Base-by-base conservation (phyloP, 768 basidiomycete species). In the Mycena latifolia region DNA sequence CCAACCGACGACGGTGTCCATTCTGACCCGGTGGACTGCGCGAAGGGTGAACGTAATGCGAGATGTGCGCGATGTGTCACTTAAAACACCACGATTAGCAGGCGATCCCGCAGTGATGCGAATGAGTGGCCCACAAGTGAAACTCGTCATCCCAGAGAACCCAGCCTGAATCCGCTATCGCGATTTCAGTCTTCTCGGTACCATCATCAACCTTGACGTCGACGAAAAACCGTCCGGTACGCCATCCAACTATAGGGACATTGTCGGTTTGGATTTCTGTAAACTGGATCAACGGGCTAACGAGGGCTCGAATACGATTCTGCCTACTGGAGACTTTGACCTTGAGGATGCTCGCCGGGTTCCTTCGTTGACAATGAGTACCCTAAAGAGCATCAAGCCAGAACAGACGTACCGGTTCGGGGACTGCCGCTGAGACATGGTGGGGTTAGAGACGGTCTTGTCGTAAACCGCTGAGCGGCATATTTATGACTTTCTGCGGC, bases 141-240 rank as follows among this genome's bases (percentile, higher is more conserved):
- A 65, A 31, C 20, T 55, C 64, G 0, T 55, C 52, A 5, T 55
- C 46, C 64, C 64, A 65, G 3, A 29, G 27, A 39, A 43, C 64
- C 46, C n/a, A 22, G 22, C 46, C 58, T 2, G 52, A 45, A 3
- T 31, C 31, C 6, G 52, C 64, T 11, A 31, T 46, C 24, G 45
- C 46, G 29, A 48, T 41, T 0, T 11, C 43, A 14, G 52, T 60
- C 7, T 15, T 60, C 25, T 24, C 17, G 37, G 9, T 27, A 22
- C 31, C 18, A 27, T 35, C 43, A 31, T 58, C 35, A 31, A 50
- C 25, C 3, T 37, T n/a, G 28, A 48, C 22, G 5, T 25, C 35
- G 25, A 60, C 27, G 20, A 60, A 50, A 33, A 65, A 60, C 28
- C 46, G 20, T 8, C 57, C 57, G 5, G 51, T 9, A 9, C 64